Evolutionary conservation across 345 rosid species (phyloP).

Genomic region (Arabis hirsuta): DNA sequence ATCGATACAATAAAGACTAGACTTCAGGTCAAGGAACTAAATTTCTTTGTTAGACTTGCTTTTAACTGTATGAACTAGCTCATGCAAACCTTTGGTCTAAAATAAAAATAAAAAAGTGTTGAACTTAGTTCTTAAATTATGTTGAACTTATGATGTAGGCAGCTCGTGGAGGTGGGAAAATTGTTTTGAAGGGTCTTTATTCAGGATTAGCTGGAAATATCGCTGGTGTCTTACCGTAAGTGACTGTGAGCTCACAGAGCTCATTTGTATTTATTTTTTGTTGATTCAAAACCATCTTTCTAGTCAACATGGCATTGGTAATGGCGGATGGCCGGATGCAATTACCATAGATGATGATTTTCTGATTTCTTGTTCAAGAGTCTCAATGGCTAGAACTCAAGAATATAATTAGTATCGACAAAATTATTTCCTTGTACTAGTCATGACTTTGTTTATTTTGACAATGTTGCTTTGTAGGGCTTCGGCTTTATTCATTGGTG

Average conservation of each 20-base stretch:
- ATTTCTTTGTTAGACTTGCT: conserved; percentile 15
- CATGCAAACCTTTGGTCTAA: not conserved
- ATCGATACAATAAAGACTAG: conserved; percentile 94
- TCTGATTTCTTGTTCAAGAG: no score
- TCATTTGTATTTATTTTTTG: conserved; percentile 4
- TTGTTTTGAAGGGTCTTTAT: conserved; percentile 82
- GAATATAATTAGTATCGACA: no score
- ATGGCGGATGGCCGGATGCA: conserved; percentile 1
- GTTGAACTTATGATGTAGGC: conserved; percentile 51
- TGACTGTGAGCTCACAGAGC: conserved; percentile 27
- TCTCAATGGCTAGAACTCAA: no score
- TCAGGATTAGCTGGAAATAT: conserved; percentile 95
- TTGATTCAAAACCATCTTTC: not conserved
- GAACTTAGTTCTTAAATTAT: no score
- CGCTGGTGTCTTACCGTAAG: conserved; percentile 96
- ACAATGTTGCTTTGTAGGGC: conserved; percentile 59
- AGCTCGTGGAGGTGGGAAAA: conserved; percentile 86
- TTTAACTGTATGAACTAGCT: conserved; percentile 18
- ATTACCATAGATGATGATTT: not conserved
- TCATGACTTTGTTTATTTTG: conserved; percentile 12
- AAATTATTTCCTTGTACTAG: no score
- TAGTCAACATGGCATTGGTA: not conserved
- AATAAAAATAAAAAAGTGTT: not conserved
- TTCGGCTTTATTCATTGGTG: conserved; percentile 93
- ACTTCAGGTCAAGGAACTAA: conserved; percentile 59